Evolutionary conservation across 352 stramenopile species (phyloP).

Genomic region (Pythium periplocum): DNA sequence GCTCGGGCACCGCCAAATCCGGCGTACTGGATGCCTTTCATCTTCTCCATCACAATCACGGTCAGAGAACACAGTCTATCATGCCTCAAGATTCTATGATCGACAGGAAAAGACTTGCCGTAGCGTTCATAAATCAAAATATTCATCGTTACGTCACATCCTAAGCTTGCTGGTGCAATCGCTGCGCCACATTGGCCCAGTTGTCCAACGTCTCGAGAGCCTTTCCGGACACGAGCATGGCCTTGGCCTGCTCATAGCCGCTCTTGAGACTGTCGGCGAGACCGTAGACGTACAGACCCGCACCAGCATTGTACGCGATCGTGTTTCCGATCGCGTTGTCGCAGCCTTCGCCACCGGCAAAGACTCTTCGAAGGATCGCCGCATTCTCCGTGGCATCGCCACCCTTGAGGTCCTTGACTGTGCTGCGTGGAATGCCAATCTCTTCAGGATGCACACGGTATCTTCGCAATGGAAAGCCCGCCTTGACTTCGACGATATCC

Average conservation of each 20-base stretch:
- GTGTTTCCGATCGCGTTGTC: constrained; percentile 95
- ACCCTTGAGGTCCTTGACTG: constrained; percentile 93
- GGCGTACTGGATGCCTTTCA: too few species aligned
- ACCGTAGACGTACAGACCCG: constrained; percentile 97
- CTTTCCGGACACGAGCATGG: constrained; percentile 60
- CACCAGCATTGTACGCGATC: constrained; percentile 97
- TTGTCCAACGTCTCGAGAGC: constrained; percentile 59
- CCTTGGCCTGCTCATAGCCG: constrained; percentile 80
- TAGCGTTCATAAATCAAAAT: too few species aligned
- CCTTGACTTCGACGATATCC: constrained; percentile 76
- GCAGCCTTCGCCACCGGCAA: constrained; percentile 77
- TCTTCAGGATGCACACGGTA: constrained; percentile 48
- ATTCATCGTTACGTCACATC: too few species aligned
- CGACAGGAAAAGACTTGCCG: too few species aligned
- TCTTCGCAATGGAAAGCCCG: constrained; percentile 31
- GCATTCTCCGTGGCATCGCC: constrained; percentile 95
- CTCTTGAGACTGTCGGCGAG: constrained; percentile 83
- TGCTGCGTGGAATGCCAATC: constrained; percentile 89
- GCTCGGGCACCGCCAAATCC: too few species aligned
- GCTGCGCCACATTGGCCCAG: constrained; percentile 52
- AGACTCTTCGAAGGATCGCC: constrained; percentile 85
- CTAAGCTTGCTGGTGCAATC: constrained; percentile 25
- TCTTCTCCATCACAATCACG: too few species aligned
- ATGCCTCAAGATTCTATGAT: too few species aligned
- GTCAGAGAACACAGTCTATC: too few species aligned